Percentiles rank a stretch among this genome's conserved stretches.
Evolutionary conservation across 208 protist species (phyloP).

Genomic region (Trichomonas tenax): DNA sequence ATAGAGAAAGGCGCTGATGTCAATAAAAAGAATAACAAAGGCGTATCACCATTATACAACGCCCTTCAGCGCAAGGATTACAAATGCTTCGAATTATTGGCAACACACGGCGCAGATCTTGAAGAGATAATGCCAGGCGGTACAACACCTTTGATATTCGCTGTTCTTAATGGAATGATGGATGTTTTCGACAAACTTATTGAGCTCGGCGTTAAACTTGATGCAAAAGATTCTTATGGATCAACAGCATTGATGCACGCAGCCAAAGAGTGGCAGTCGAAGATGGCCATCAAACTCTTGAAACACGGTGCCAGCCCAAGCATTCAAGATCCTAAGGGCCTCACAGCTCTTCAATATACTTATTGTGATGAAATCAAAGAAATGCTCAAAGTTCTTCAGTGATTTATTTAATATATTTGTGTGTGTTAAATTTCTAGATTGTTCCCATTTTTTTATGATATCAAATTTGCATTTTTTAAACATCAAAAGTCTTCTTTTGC

Average conservation of each 20-base stretch:
- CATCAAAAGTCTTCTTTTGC: no score
- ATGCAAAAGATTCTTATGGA: not conserved
- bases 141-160: not conserved
- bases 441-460: no score
- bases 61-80: not conserved
- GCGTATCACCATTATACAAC: not conserved
- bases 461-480: no score
- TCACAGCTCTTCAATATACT: not conserved
- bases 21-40: not conserved
- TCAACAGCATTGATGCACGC: not conserved
- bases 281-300: not conserved
- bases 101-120: not conserved
- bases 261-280: not conserved
- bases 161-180: not conserved
- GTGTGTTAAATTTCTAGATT: no score
- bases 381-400: not conserved
- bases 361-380: not conserved
- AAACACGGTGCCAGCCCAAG: not conserved
- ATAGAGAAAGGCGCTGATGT: not conserved
- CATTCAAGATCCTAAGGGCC: not conserved
- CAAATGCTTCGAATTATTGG: not conserved
- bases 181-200: not conserved
- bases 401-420: not conserved
- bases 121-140: not conserved
- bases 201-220: not conserved